Evolutionary conservation across 1,284 basidiomycete genomes (phyloP), one percentile per base, ranked within the genome.

Genomic region (Testicularia cyperi): DNA sequence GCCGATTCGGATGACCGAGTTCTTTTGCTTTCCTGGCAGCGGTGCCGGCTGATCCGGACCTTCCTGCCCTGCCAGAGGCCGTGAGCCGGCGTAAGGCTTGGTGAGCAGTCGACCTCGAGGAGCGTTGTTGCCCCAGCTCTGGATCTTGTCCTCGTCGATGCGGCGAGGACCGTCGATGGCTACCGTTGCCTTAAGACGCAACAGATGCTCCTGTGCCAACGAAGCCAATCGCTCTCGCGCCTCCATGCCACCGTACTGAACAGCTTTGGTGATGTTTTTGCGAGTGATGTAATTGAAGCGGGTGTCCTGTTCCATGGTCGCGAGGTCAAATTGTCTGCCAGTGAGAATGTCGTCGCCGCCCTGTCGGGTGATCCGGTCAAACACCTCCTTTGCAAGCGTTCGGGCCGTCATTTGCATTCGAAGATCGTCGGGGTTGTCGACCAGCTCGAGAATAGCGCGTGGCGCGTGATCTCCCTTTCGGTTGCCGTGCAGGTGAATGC

Each of bases 401-500:
- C 72, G 60, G 10, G 74, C 74, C 1, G 67, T 68, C 70, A 75
- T 70, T 39, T 75, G 70, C 38, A 75, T 55, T 18, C 86, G 85
- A 31, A 98, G 79, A 78, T 99, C 95, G 52, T 84, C 82, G 9
- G 91, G 89, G 70, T 89, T 88, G 80, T 98, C 95, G 23, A 98
- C 94, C 6, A 99, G 81, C 78, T 95, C 89, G 31, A 99, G 79
- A 47, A 99, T 84, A 4, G 94, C 94, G 58, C 87, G 83, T 1
- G 91, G 90, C 22, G 95, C 95, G 74, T 95, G 89, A 80, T 99
- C 95, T 19, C 92, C 92, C 45, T 81, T 82, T 15, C 94, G 84
- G 76, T 87, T 84, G 28, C 94, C 95, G 64, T 86, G 88, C 74
- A 87, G 89, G 77, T 91, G 86, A 58, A 98, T 86, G 20, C 95